Base-by-base conservation (phyloP, 495 filamentous ascomycete species). In the Evansstolkia leycettana region DNA sequence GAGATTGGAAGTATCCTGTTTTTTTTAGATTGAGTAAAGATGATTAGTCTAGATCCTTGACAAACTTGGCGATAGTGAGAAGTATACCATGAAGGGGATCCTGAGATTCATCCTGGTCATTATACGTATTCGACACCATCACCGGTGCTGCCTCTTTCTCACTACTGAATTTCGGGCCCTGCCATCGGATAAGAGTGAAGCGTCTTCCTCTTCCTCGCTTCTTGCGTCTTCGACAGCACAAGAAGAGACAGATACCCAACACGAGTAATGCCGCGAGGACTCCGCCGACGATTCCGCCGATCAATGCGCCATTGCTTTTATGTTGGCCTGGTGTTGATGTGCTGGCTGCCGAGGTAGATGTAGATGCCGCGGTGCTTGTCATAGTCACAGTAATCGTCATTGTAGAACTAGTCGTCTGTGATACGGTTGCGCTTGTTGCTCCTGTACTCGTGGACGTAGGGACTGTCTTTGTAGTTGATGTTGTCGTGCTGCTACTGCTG, bases 251-350 rank as follows among this genome's bases (percentile, higher is more conserved):
- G 2, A 57, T 10, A 7, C 29, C 31, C 2, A 48, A 14, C 5
- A 60, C n/a, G 1, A 55, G n/a, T 7, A 51, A 18, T 5, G 47
- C 11, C 5, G 28, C 54, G 17, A 37, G 27, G 0, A 53, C 18
- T 0, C 49, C 51, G 19, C 50, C 58, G 0, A 57, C 30, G 5
- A 46, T 42, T 1, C 46, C 58, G 17, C 58, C 60, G 30, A 63
- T 55, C 15, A 55, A 34, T 2, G 36, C 46, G 5, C 17, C 31
- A 16, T 36, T 43, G 19, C 26, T 48, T 11, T 26, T 16, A 20
- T 4, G 38, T 10, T 9, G 5, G 7, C 15, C 17, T 14, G n/a
- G n/a, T n/a, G 24, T 28, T 27, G 14, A 16, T 19, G 35, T 11
- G 14, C 20, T 23, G 20, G 20, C 20, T 23, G 20, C 20, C 4